A percentile compares a stretch with the other conserved stretches of the same genome.
phyloP scores from a whole-genome alignment of 352 stramenopile genomes.

The Pythium utonaiense region DNA sequence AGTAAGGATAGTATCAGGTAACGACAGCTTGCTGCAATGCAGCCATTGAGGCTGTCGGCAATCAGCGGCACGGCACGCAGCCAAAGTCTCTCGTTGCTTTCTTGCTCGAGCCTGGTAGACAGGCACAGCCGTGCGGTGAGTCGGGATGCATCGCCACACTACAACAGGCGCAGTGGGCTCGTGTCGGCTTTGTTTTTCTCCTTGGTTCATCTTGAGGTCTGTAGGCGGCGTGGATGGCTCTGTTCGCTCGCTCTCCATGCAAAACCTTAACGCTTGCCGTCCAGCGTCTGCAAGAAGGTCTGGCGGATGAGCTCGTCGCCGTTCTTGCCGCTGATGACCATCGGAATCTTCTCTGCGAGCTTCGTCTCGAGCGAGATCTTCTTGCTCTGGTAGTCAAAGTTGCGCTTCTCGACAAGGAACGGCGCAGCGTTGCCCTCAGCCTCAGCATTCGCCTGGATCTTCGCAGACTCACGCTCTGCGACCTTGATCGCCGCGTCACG shows the following conservation, averaged over 20 bases:
- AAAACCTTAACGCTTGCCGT: constrained; percentile 25
- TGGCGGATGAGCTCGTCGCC: constrained; percentile 77
- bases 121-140: too few species aligned
- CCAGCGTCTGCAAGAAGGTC: constrained; percentile 45
- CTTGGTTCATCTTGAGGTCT: background rate
- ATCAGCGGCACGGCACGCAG: background rate
- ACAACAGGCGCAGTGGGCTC: background rate
- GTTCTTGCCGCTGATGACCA: constrained; percentile 84
- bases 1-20: too few species aligned
- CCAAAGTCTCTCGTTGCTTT: background rate
- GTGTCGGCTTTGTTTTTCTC: background rate
- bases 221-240: too few species aligned
- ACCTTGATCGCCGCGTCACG: constrained; percentile 65
- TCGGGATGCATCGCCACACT: background rate
- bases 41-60: background rate
- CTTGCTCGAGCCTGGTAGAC: background rate
- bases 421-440: constrained; percentile 53
- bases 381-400: constrained; percentile 75
- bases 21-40: background rate
- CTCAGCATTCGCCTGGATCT: constrained; percentile 51
- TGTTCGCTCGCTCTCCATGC: too few species aligned
- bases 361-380: constrained; percentile 57
- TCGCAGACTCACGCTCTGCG: constrained; percentile 50
- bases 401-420: constrained; percentile 71
- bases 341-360: constrained; percentile 50